Base-by-base conservation (phyloP, 176 grass and related monocot species). In the Stipa capillata region DNA sequence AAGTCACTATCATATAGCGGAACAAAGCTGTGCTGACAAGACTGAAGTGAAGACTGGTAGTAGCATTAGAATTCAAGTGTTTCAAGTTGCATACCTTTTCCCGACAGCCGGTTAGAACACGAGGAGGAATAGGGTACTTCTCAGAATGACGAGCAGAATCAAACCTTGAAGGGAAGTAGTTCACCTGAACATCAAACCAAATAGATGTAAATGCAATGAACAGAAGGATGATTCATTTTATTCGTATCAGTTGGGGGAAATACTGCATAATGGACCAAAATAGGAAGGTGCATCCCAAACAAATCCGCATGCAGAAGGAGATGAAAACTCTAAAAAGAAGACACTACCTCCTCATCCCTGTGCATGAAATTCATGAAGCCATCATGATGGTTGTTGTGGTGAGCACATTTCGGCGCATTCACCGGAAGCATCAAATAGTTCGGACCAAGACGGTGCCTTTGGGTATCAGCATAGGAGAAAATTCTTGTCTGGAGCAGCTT, bases 301-400 rank as follows among this genome's bases (percentile, higher is more conserved):
- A 45, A 8, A 39, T 25, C 17, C 47, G 31, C 7, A 75, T 3
- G 3, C 42, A 34, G 24, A 20, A 80, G 60, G 8, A 64, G 58
- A 6, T 36, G 53, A 57, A 61, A 50, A 60, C 8, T 27, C 0
- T 28, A 20, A 13, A n/a, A 79, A 33, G 5, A 80, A 58, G 0
- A 25, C 11, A 42, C 8, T 82, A 97, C 93, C 93, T 97, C 93
- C 77, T 97, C 93, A 89, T 97, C 90, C 80, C 90, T 87, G 80
- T 93, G 90, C 90, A 93, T 93, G 84, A 97, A 93, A 56, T 97
- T 97, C 93, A 97, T 97, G 61, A 87, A 82, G 43, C 93, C 93
- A 23, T 97, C 93, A 17, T 88, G 83, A 54, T 97, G 93, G 75
- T 97, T 97, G 69, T 97, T 97, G 84, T 93, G 93, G 83, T 93